phyloP scores from a whole-genome alignment of 1,284 basidiomycete species.

The Tilletia walkeri region DNA sequence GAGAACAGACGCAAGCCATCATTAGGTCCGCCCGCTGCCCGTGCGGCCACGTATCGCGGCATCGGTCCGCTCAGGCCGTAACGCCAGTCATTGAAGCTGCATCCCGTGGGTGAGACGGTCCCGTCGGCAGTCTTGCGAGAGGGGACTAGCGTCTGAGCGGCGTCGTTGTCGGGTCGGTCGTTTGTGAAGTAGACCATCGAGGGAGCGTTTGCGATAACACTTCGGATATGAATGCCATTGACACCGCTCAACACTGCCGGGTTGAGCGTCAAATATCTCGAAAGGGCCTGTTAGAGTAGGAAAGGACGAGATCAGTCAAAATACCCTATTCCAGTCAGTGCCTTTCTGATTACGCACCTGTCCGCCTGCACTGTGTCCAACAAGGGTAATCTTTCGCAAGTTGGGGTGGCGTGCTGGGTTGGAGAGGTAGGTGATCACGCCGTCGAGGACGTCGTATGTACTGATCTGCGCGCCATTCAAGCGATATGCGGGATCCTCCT shows the following conservation, averaged over 20 bases:
- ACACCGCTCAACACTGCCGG: neutral
- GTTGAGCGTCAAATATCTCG: conserved; percentile 6
- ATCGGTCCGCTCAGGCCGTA: neutral
- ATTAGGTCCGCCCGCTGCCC: neutral
- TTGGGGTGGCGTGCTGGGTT: neutral
- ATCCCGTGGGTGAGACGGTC: neutral
- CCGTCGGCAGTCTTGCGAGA: neutral
- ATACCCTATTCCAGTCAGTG: neutral
- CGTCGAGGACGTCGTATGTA: neutral
- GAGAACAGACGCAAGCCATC: neutral
- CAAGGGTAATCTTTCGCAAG: neutral
- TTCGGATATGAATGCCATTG: conserved; percentile 1
- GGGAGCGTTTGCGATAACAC: conserved; percentile 9
- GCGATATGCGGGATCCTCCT: neutral
- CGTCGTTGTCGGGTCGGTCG: conserved; percentile 4
- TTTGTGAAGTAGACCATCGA: conserved; percentile 9
- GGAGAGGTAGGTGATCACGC: neutral
- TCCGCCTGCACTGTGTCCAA: conserved; percentile 12
- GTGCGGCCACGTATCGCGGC: neutral
- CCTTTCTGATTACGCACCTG: neutral
- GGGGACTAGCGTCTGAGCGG: neutral
- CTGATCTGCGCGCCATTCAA: conserved; percentile 3
- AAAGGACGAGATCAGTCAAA: neutral
- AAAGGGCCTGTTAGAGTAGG: neutral
- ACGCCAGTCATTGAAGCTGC: conserved; percentile 7